Evolutionary conservation across 2,329 filamentous ascomycete genomes (phyloP), one percentile per base, ranked within the genome.

Genomic region (Neofusicoccum sp.): DNA sequence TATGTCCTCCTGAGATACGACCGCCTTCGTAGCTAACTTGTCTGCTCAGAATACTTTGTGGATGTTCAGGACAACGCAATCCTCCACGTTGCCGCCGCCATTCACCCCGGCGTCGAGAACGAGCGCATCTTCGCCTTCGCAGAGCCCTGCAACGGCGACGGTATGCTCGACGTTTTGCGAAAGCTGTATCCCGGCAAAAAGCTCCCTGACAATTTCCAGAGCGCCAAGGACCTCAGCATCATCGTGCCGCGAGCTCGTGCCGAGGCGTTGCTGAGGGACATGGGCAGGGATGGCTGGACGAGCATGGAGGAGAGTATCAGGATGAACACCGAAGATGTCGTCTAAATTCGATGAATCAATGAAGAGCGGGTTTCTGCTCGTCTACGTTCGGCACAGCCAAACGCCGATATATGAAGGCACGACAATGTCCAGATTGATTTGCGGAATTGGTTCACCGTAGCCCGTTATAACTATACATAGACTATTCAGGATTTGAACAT

Each of bases 11-110:
- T 41, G 37, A 9, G 37, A 41, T 36, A 9, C 6, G 9, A 12
- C 16, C 41, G 2, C 41, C 41, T 22, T 41, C 37, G 37, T 41
- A 41, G 37, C 37, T 41, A 3, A 41, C 8, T 41, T 41, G 9
- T 8, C 14, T 41, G 14, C 37, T 48, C 66, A 63, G 64, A 56
- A 41, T 65, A 56, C 64, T 65, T 49, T n/a, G 63, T 71, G 36
- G 65, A 70, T 36, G 67, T 69, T 6, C 59, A 66, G 34, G 69
- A 71, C 56, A 56, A 59, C 39, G 69, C 67, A 31, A 63, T 64
- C 31, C 64, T 70, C 12, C 68, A 70, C 49, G 64, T 69, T 16
- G 67, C 67, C 39, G 67, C 63, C 14, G 62, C 67, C 16, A 64
- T 67, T 34, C 60, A 66, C 39, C 65, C 64, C 29, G 60, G 16